Evolutionary conservation across 2,329 filamentous ascomycete species (phyloP), one percentile per base, ranked within the genome.

Genomic region (Hymenoscyphus fraxineus): DNA sequence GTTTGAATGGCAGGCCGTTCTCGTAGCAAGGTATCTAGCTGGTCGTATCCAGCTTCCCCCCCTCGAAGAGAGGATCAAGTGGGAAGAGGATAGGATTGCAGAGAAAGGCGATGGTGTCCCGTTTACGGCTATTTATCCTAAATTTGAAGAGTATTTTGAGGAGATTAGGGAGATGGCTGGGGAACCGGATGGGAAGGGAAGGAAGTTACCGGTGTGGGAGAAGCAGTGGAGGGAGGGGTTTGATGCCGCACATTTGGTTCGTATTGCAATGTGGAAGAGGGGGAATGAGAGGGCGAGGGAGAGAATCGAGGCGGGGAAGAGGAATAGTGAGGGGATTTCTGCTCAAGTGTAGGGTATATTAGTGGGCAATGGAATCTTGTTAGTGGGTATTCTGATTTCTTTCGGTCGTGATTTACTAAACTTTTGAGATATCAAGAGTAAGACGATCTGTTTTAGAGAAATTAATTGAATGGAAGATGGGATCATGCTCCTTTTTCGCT

Each of bases 1-100:
- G 38, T 89, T 88, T 63, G 87, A 89, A 75, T 89, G 85, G 84
- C 87, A 89, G 70, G 85, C 86, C 6, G 86, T 89, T 0, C 79
- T 85, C 1, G 84, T 82, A 0, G 86, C 87, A 1, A 78, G 86
- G 0, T 74, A 87, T 1, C 78, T 89, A 0, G 82, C 86, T 0
- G 84, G 84, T 0, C 78, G 84, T 1, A 81, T 80, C 0, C 75
- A 68, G 0, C 74, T 88, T 1, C 87, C 87, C 0, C 67, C 80
- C 0, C 27, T 76, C 0, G 75, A 77, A 13, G 83, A 82, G 62
- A 84, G 85, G 77, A 70, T 77, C 40, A 73, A 70, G 22, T 89
- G 87, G 87, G 87, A 89, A 69, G 70, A 72, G 1, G 81, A 86
- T 2, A 77, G 86, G 0, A 81, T 89, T 12, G 75, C 75, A 22